These are phyloP conservation scores for Bromus sterilis DNA, from an alignment of 176 grass and related monocot species.

Conservation along the genomic window DNA sequence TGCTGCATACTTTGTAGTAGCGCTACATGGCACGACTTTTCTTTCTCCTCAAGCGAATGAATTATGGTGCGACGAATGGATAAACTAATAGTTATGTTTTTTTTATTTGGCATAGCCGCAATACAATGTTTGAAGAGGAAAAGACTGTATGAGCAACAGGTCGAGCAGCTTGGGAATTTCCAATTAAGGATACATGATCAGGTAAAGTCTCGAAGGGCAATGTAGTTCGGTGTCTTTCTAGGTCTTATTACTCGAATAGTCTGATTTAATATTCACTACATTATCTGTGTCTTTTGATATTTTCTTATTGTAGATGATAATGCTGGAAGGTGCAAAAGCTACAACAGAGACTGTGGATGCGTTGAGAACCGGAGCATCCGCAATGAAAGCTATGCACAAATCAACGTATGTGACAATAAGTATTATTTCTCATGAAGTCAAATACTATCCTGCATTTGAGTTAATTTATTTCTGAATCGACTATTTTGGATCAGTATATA, in stretches of 20 bases:
- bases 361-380: slow-evolving; percentile 84
- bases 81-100: slow-evolving; percentile 2
- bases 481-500: neutral
- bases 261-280: neutral
- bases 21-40: neutral
- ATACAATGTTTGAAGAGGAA: slow-evolving; percentile 99
- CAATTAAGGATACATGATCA: slow-evolving; percentile 98
- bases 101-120: slow-evolving; percentile 48
- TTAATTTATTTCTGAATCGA: neutral
- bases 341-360: slow-evolving; percentile 96
- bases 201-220: slow-evolving; percentile 30
- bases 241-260: neutral
- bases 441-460: neutral
- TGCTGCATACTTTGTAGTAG: slow-evolving; percentile 10
- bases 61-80: neutral
- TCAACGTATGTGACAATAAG: slow-evolving; percentile 56
- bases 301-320: slow-evolving; percentile 72
- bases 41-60: neutral
- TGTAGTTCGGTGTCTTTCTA: slow-evolving; percentile 5
- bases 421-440: neutral
- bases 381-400: slow-evolving; percentile 97
- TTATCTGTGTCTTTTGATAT: slow-evolving; percentile 9
- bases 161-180: slow-evolving; percentile 98
- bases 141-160: slow-evolving; percentile 91
- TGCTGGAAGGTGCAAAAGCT: slow-evolving; percentile 97